Evolutionary conservation across 805 yeast species (phyloP).

Genomic region (Sugiyamaella smithiae): DNA sequence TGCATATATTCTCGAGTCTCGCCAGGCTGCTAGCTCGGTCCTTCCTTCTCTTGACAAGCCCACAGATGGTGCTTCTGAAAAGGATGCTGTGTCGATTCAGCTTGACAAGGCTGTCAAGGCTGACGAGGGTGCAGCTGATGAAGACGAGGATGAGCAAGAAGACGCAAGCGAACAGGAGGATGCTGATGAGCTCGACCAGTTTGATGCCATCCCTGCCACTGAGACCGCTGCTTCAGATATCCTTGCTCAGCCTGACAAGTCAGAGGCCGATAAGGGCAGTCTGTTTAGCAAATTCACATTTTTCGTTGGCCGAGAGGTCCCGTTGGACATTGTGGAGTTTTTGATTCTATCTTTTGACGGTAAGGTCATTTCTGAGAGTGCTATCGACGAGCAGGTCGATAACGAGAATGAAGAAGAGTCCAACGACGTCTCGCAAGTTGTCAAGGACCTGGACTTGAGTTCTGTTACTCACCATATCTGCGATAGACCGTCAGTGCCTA

Average conservation of each 20-base stretch:
- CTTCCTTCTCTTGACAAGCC: slow-evolving; percentile 36
- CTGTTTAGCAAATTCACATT: slow-evolving; percentile 75
- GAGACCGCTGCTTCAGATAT: slow-evolving; percentile 45
- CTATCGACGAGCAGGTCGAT: slow-evolving; percentile 67
- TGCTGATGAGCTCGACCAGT: slow-evolving; percentile 61
- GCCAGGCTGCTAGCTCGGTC: slow-evolving; percentile 6
- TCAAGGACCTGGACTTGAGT: slow-evolving; percentile 51
- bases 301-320: slow-evolving; percentile 92
- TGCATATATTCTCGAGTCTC: slow-evolving; percentile 68
- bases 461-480: slow-evolving; percentile 88
- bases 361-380: slow-evolving; percentile 76
- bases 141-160: slow-evolving; percentile 28
- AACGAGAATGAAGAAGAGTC: slow-evolving; percentile 45
- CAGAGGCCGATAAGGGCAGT: slow-evolving; percentile 49
- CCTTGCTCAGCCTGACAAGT: slow-evolving; percentile 59
- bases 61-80: slow-evolving; percentile 45
- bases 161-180: slow-evolving; percentile 35
- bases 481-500: slow-evolving; percentile 80
- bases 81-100: slow-evolving; percentile 40
- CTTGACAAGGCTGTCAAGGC: slow-evolving; percentile 39
- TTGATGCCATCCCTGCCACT: slow-evolving; percentile 53
- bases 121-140: slow-evolving; percentile 34
- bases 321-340: slow-evolving; percentile 87
- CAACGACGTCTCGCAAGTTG: slow-evolving; percentile 33
- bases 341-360: slow-evolving; percentile 87